Conservation (phyloP, 805 yeast species). For the Myxozyma udenii region DNA sequence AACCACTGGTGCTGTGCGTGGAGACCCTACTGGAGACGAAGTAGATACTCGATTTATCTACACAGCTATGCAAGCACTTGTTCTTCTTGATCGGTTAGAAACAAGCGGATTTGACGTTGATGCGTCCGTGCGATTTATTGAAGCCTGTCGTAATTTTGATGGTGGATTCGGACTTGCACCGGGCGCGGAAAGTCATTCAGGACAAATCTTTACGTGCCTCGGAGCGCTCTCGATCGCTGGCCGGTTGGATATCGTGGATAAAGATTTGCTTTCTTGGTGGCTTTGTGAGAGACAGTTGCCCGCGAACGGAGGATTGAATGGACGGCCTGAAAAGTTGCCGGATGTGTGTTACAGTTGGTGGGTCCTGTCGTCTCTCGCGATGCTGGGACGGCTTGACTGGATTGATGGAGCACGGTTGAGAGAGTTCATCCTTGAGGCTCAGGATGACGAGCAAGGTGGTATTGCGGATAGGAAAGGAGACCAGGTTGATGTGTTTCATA, state of each 20-base stretch:
- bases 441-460: conserved; percentile 68
- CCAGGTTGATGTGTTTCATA: conserved; percentile 89
- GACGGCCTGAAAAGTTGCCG: conserved; percentile 93
- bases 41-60: conserved; percentile 89
- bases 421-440: conserved; percentile 69
- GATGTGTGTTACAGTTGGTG: conserved; percentile 95
- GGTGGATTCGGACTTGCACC: conserved; percentile 95
- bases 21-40: conserved; percentile 74
- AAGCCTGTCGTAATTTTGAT: conserved; percentile 79
- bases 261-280: conserved; percentile 69
- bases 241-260: conserved; percentile 48
- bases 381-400: conserved; percentile 64
- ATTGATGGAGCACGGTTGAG: conserved; percentile 63
- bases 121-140: conserved; percentile 63
- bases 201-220: conserved; percentile 82
- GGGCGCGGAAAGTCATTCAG: conserved; percentile 93
- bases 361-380: conserved; percentile 49
- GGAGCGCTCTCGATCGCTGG: conserved; percentile 73
- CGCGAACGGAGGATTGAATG: conserved; percentile 82
- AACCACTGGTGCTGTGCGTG: conserved; percentile 53
- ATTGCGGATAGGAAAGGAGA: conserved; percentile 89
- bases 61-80: conserved; percentile 69
- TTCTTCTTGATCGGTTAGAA: conserved; percentile 63
- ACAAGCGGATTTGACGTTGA: conserved; percentile 42
- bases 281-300: conserved; percentile 82